Percentiles rank a stretch among this genome's conserved stretches.
These are phyloP conservation scores for Termitomyces sp. DNA, from an alignment of 768 basidiomycete species.

Conservation along the genomic window DNA sequence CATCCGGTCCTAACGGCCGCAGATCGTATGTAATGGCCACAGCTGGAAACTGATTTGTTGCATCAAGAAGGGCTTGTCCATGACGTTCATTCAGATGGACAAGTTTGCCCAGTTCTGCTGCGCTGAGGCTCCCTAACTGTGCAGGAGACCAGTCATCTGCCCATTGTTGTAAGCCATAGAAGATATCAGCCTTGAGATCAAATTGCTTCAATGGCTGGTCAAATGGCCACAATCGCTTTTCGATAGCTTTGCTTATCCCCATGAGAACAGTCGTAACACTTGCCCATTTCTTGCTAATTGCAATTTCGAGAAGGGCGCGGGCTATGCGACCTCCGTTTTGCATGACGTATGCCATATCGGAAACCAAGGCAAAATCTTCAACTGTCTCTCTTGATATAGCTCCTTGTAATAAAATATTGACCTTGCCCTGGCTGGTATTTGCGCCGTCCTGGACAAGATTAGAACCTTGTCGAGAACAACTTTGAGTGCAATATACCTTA, in stretches of 20 bases:
- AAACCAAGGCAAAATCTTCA: conserved; percentile 94
- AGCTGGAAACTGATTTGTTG: conserved; percentile 82
- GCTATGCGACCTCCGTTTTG: conserved; percentile 94
- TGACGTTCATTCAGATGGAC: conserved; percentile 84
- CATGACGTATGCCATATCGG: conserved; percentile 89
- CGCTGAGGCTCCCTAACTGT: conserved; percentile 64
- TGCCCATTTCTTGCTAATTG: conserved; percentile 90
- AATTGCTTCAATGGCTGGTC: conserved; percentile 88
- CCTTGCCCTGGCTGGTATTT: conserved; percentile 64
- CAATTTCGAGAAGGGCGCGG: conserved; percentile 92
- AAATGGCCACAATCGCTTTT: conserved; percentile 91
- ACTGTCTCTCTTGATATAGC: conserved; percentile 77
- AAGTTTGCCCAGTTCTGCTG: conserved; percentile 68
- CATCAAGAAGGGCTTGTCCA: conserved; percentile 70
- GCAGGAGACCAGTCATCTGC: conserved; percentile 74
- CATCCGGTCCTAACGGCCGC: conserved; percentile 77
- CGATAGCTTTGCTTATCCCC: conserved; percentile 89
- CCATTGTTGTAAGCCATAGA: conserved; percentile 74
- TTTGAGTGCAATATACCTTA: conserved; percentile 37
- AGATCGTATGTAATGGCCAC: conserved; percentile 60
- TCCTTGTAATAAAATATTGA: conserved; percentile 91
- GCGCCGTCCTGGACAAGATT: conserved; percentile 44
- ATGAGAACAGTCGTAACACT: conserved; percentile 72
- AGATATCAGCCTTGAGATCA: conserved; percentile 65
- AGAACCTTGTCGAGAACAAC: not conserved